Percentiles rank a stretch among this genome's conserved stretches.
Conservation (phyloP, 768 basidiomycete genomes). For the Coprinopsis strossmayeri region DNA sequence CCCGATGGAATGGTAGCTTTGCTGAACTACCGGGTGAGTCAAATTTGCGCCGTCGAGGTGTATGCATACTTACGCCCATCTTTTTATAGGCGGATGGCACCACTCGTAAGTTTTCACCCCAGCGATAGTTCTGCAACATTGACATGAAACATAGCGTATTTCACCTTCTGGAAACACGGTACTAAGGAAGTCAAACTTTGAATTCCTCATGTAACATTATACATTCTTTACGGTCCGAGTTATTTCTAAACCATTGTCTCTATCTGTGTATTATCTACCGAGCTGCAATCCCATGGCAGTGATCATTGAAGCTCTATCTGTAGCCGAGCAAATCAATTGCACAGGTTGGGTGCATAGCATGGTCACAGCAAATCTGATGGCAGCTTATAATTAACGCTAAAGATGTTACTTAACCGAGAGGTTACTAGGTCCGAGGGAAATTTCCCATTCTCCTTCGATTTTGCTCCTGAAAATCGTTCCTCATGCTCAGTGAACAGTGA, state of each 20-base stretch:
- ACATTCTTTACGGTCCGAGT: too few relatives aligned
- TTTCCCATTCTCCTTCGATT: too few relatives aligned
- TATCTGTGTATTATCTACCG: neutral
- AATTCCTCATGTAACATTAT: too few relatives aligned
- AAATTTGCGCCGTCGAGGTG: neutral
- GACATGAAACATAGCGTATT: too few relatives aligned
- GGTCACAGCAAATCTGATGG: too few relatives aligned
- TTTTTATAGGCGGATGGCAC: constrained; percentile 59
- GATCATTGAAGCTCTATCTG: too few relatives aligned
- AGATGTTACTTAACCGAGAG: too few relatives aligned
- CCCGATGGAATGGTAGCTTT: constrained; percentile 92
- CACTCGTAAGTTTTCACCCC: constrained; percentile 54
- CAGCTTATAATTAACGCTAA: too few relatives aligned
- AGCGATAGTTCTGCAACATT: constrained; percentile 6
- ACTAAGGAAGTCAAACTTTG: constrained; percentile 74
- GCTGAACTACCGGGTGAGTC: constrained; percentile 82
- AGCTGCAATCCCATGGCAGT: neutral
- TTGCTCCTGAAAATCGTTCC: neutral
- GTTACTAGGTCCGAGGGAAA: too few relatives aligned
- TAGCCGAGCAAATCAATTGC: too few relatives aligned
- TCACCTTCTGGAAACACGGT: constrained; percentile 97
- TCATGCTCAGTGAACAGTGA: neutral
- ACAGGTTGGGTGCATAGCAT: too few relatives aligned
- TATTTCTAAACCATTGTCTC: too few relatives aligned
- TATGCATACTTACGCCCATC: constrained; percentile 9